Base-by-base conservation (phyloP, 2,329 filamentous ascomycete species). In the Cladosporium austrohemisphaericum region DNA sequence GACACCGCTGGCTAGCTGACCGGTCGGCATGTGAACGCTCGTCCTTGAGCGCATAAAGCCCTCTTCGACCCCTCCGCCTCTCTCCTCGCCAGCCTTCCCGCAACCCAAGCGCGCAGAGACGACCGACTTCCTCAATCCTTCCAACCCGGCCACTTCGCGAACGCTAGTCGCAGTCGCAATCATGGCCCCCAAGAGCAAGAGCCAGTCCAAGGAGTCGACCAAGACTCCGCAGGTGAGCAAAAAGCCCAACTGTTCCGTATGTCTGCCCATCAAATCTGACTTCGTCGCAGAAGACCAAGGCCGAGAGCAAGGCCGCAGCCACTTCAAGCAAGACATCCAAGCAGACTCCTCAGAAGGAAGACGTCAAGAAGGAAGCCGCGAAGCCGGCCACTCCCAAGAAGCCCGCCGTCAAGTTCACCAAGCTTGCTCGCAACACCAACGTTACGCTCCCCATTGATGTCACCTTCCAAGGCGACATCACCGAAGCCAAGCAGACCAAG, bases 81-180 rank as follows among this genome's bases (percentile, higher is more conserved):
- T n/a, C n/a, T n/a, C n/a, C n/a, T n/a, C n/a, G n/a, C n/a, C n/a
- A n/a, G n/a, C n/a, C n/a, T n/a, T n/a, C n/a, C n/a, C n/a, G n/a
- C n/a, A n/a, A n/a, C n/a, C n/a, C n/a, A n/a, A n/a, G n/a, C n/a
- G n/a, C n/a, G n/a, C n/a, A n/a, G n/a, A n/a, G n/a, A n/a, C n/a
- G n/a, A n/a, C n/a, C n/a, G n/a, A n/a, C n/a, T n/a, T n/a, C n/a
- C n/a, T n/a, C n/a, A n/a, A n/a, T n/a, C n/a, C n/a, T n/a, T n/a
- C n/a, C n/a, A n/a, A n/a, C 11, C 61, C 60, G 11, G 60, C 62
- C 64, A 65, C 65, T 11, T 7, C 59, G 53, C n/a, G 25, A 7
- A 28, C 9, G 10, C 5, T 32, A 7, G 4, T 20, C 16, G 18
- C 13, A 11, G 13, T 41, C 18, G 23, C 37, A 18, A 44, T 14